These are phyloP conservation scores for Amanita jacksonii DNA, from an alignment of 768 basidiomycete genomes.

Conservation along the genomic window DNA sequence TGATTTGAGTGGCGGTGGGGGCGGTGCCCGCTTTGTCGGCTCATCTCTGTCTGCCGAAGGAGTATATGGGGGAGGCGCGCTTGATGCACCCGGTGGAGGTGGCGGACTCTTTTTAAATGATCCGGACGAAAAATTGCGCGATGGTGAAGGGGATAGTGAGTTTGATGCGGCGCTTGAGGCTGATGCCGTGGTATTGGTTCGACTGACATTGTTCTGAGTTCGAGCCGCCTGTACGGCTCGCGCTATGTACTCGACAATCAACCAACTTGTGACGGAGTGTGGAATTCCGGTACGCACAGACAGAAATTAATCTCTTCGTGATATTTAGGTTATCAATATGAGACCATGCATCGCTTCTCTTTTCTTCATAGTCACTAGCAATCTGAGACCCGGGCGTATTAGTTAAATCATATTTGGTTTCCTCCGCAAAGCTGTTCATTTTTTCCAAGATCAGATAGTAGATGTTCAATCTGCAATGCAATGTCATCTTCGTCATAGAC, in stretches of 20 bases:
- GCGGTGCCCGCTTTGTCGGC: conserved; percentile 65
- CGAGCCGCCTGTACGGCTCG: conserved; percentile 55
- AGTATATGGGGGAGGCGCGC: conserved; percentile 27
- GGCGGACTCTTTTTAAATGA: conserved; percentile 47
- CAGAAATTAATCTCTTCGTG: conserved; percentile 75
- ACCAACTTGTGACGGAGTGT: background rate
- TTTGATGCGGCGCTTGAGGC: background rate
- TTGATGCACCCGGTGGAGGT: conserved; percentile 32
- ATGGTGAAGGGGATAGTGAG: conserved; percentile 20
- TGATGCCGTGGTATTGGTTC: background rate
- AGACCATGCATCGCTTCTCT: conserved; percentile 76
- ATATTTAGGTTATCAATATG: conserved; percentile 73
- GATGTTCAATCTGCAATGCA: conserved; percentile 63
- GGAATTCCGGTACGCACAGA: conserved; percentile 45
- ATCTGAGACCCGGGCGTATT: conserved; percentile 63
- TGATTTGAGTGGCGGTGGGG: conserved; percentile 85
- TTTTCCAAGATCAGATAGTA: conserved; percentile 94
- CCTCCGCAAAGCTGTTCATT: conserved; percentile 76
- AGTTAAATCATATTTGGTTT: conserved; percentile 64
- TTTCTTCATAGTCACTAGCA: conserved; percentile 64
- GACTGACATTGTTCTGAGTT: conserved; percentile 22
- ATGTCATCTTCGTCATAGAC: conserved; percentile 6
- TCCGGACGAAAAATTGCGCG: conserved; percentile 25
- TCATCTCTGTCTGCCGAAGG: background rate
- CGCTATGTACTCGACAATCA: conserved; percentile 29